Percentiles rank a stretch among this genome's conserved stretches.
Evolutionary conservation across 805 yeast species (phyloP).

Genomic region (Kuraishia hungarica): DNA sequence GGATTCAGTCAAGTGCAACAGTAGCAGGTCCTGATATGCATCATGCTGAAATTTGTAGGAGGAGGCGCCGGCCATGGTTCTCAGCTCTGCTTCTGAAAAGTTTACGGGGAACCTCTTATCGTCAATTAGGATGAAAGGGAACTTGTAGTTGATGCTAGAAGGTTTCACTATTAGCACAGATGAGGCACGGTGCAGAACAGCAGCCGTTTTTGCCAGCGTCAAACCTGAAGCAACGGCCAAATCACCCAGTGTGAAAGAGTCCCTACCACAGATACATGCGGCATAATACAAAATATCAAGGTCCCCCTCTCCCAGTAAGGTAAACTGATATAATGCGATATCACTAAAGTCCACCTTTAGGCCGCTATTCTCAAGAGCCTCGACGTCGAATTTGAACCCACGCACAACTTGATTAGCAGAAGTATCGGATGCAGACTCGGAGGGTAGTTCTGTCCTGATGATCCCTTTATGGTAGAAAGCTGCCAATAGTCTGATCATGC

Average conservation of each 20-base stretch:
- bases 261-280: slow-evolving; percentile 30
- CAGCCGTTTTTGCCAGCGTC: slow-evolving; percentile 23
- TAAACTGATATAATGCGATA: neutral
- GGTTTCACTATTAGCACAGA: slow-evolving; percentile 27
- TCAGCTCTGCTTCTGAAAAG: slow-evolving; percentile 20
- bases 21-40: slow-evolving; percentile 23
- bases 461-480: neutral
- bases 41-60: slow-evolving; percentile 33
- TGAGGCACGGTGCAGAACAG: slow-evolving; percentile 24
- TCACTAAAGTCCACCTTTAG: neutral
- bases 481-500: neutral
- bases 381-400: neutral
- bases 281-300: slow-evolving; percentile 25
- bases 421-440: neutral
- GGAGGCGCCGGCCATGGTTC: slow-evolving; percentile 26
- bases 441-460: neutral
- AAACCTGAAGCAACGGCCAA: slow-evolving; percentile 27
- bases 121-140: slow-evolving; percentile 31
- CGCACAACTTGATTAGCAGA: neutral
- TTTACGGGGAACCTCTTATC: slow-evolving; percentile 20
- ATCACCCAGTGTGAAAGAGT: slow-evolving; percentile 28
- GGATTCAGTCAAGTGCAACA: slow-evolving; percentile 16
- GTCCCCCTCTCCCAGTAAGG: neutral
- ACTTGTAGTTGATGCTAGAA: slow-evolving; percentile 32
- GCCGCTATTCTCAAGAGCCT: neutral